Evolutionary conservation across 139 green algal species (phyloP), one percentile per base, ranked within the genome.

Genomic region (Gonium pectorale): DNA sequence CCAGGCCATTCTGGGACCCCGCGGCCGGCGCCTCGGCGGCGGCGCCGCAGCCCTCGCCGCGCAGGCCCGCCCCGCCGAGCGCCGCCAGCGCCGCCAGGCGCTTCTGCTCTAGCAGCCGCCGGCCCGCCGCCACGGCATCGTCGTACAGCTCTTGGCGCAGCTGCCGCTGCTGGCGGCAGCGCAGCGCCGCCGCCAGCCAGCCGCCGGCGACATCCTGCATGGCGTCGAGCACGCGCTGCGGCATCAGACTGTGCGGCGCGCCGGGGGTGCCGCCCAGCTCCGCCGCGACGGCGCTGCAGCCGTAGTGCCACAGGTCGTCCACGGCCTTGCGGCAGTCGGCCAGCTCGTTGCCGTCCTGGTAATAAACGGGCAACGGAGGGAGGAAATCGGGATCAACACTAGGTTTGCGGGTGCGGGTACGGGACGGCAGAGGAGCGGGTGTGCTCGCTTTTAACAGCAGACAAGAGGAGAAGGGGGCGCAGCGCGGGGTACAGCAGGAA

Each of bases 121-220:
- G 33, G 11, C 79, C 79, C 5, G 79, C 79, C 26, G 64, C 49
- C 27, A 85, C 79, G 15, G 79, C 79, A 26, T 67, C 31, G 79
- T 85, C 79, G 51, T 78, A 85, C 79, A 85, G 64, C 5, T 85
- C 33, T 0, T 59, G 4, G 9, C 79, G 79, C 43, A 85, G 60
- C 64, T 52, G 35, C 44, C 79, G 79, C 79, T 85, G 79, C 44
- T 67, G 44, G 26, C 79, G 79, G 63, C 79, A 85, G 17, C 79
- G 79, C 35, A 15, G 35, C 46, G 79, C 79, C 46, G 79, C 79
- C 63, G 29, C 64, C 64, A 85, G 79, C 79, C 79, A 85, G 46
- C 64, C 64, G 37, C 44, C 79, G 0, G 64, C 79, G 26, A 85
- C 64, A 37, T 75, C 79, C 26, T 68, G 35, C 79, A 83, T 51